Percentiles rank a stretch among this genome's conserved stretches.
Conservation (phyloP, 352 stramenopile genomes). For the Globisporangium solare region DNA sequence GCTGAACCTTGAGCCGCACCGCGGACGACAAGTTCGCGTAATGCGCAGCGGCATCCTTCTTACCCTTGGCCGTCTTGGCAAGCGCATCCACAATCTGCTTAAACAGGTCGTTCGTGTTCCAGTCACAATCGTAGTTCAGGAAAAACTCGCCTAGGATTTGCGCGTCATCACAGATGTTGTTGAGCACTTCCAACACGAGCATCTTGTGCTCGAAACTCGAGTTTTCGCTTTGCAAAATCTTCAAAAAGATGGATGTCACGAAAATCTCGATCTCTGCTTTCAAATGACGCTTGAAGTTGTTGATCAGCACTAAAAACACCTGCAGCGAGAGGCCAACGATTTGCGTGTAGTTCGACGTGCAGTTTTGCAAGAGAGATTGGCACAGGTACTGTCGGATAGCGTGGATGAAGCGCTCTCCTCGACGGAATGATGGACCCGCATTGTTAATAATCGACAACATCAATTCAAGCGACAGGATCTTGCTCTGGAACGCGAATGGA, state of each 20-base stretch:
- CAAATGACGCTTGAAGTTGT: constrained; percentile 92
- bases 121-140: constrained; percentile 99
- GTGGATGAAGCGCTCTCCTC: constrained; percentile 95
- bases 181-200: constrained; percentile 96
- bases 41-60: constrained; percentile 47
- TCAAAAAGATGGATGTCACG: constrained; percentile 98
- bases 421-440: constrained; percentile 92
- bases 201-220: constrained; percentile 97
- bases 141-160: constrained; percentile 97
- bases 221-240: constrained; percentile 96
- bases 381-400: constrained; percentile 97
- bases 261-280: constrained; percentile 99
- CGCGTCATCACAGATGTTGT: constrained; percentile 93
- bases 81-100: constrained; percentile 97
- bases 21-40: constrained; percentile 62
- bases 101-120: constrained; percentile 96
- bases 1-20: constrained; percentile 55
- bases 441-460: constrained; percentile 97
- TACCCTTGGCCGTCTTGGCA: constrained; percentile 93
- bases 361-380: constrained; percentile 98
- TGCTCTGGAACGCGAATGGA: constrained; percentile 93
- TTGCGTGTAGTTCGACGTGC: constrained; percentile 94
- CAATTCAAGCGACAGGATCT: constrained; percentile 96
- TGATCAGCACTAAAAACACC: constrained; percentile 97
- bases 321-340: constrained; percentile 96